These are phyloP conservation scores for Beauveria medogensis DNA, from an alignment of 2,329 filamentous ascomycete species.

Conservation along the genomic window DNA sequence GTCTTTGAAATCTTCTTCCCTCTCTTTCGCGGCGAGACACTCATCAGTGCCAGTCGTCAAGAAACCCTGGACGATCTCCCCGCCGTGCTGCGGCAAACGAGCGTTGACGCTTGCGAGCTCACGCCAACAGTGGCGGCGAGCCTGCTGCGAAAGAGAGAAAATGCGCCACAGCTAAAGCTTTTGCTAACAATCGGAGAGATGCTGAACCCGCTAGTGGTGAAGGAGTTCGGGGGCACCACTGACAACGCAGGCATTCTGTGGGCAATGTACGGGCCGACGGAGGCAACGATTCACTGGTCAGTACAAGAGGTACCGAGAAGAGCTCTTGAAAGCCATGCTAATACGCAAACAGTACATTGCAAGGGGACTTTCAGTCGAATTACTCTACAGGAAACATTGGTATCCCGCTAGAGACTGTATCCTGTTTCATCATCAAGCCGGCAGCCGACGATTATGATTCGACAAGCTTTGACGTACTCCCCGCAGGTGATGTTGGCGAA, in stretches of 20 bases:
- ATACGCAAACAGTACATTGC: conserved; percentile 52
- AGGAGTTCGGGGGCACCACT: conserved; percentile 63
- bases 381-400: conserved; percentile 65
- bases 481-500: conserved; percentile 64
- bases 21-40: conserved; percentile 61
- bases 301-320: conserved; percentile 10
- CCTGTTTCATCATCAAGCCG: conserved; percentile 59
- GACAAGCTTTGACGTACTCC: conserved; percentile 44
- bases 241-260: conserved; percentile 59
- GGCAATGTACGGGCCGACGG: conserved; percentile 92
- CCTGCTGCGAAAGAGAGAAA: conserved; percentile 57
- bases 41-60: conserved; percentile 62
- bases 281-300: conserved; percentile 79
- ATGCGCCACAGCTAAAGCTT: conserved; percentile 59
- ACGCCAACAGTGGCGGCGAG: conserved; percentile 82
- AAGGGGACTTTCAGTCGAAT: conserved; percentile 48
- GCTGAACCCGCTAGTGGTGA: conserved; percentile 68
- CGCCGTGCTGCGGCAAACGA: conserved; percentile 51
- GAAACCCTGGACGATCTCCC: conserved; percentile 70
- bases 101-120: conserved; percentile 77
- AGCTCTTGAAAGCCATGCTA: not conserved
- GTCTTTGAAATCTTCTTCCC: conserved; percentile 95
- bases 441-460: conserved; percentile 19
- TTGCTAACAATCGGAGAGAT: conserved; percentile 89
- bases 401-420: conserved; percentile 70